phyloP scores from a whole-genome alignment of 495 filamentous ascomycete species.

The Penicillium alfredii region DNA sequence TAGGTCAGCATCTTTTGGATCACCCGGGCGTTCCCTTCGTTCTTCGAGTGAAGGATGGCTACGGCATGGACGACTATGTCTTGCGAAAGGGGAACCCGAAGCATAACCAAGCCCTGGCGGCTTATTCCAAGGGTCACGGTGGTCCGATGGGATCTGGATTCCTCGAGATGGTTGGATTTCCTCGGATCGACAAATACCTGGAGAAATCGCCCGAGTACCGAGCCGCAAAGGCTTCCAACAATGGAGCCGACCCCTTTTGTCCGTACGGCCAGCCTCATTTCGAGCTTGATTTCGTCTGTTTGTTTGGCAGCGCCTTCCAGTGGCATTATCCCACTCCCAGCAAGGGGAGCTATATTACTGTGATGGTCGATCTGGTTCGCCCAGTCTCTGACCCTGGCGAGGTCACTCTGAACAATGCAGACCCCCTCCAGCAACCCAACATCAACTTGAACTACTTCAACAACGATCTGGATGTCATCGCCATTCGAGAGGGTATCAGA shows the following conservation, averaged over 20 bases:
- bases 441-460: slow-evolving; percentile 56
- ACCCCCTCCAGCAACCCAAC: slow-evolving; percentile 46
- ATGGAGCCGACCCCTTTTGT: slow-evolving; percentile 48
- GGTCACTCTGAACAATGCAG: slow-evolving; percentile 45
- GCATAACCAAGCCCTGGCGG: slow-evolving; percentile 19
- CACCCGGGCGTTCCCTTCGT: slow-evolving; percentile 43
- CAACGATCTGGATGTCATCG: slow-evolving; percentile 48
- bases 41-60: slow-evolving; percentile 44
- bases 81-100: slow-evolving; percentile 27
- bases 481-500: slow-evolving; percentile 50
- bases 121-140: slow-evolving; percentile 37
- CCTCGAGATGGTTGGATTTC: slow-evolving; percentile 45
- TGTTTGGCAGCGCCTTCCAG: slow-evolving; percentile 55
- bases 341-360: slow-evolving; percentile 44
- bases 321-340: slow-evolving; percentile 51
- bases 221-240: slow-evolving; percentile 39
- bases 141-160: slow-evolving; percentile 43
- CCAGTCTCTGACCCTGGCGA: slow-evolving; percentile 41
- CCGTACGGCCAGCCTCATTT: slow-evolving; percentile 57
- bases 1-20: slow-evolving; percentile 58
- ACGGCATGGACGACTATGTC: slow-evolving; percentile 42
- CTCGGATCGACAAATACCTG: slow-evolving; percentile 41
- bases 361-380: slow-evolving; percentile 54
- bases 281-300: slow-evolving; percentile 56
- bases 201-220: slow-evolving; percentile 37